Base-by-base conservation (phyloP, 2,329 filamentous ascomycete species). In the Talaromyces atroroseus region DNA sequence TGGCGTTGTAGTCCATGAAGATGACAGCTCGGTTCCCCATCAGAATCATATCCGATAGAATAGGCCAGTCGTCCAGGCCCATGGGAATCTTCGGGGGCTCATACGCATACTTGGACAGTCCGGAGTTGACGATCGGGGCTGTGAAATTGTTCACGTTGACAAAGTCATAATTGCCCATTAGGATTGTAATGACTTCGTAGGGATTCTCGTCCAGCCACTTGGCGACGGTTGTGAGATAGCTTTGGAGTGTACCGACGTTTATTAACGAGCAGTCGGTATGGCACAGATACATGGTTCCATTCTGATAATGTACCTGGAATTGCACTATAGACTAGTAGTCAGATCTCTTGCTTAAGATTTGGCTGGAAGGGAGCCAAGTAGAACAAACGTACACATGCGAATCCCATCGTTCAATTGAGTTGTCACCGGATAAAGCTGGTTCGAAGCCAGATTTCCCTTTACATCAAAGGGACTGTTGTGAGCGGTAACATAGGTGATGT, bases 121-220 rank as follows among this genome's bases (percentile, higher is more conserved):
- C 91, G 0, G 87, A 85, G 54, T 81, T 75, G 68, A 88, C 77
- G 61, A 96, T 86, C 34, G 84, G 85, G 0, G 79, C 79, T 5
- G 80, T 83, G 69, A 89, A 96, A 58, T 81, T 80, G 4, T 71
- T 72, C 1, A 87, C 77, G 4, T 77, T 74, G n/a, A 86, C 84
- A 68, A 87, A 88, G 73, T 91, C 88, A 65, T 83, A 86, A 70
- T 96, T 96, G 57, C 86, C 90, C 51, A 96, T 85, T 18, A 96
- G 78, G 61, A 96, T 85, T 1, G 90, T 92, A 24, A 96, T 82
- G 1, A 96, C 88, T 62, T 96, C 92, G 74, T 90, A 92, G 0
- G 90, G 91, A 63, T 96, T 85, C 0, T 68, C 64, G 6, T 81
- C 79, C 2, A 96, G 83, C 92, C 92, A 96, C 45, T 76, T 70